Conservation (phyloP, 805 yeast species). For the Isabelozyma pseudorhagii region DNA sequence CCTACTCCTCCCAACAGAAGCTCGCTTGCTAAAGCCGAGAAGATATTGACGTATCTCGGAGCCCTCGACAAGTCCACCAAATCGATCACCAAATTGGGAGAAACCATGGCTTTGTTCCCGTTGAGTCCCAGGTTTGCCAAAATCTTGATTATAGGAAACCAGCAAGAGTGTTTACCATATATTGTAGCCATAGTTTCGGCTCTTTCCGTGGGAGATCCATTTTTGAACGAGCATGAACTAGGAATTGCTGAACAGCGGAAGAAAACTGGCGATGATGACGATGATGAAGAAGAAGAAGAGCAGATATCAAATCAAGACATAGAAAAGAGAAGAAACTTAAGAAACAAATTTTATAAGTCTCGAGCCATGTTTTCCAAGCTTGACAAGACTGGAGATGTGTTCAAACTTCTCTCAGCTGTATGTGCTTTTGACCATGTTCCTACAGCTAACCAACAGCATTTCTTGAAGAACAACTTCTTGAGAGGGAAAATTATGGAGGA, state of each 20-base stretch:
- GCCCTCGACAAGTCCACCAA: slow-evolving; percentile 60
- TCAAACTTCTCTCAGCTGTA: slow-evolving; percentile 72
- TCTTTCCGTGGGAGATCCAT: slow-evolving; percentile 91
- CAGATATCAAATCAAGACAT: slow-evolving; percentile 26
- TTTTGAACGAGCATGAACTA: slow-evolving; percentile 68
- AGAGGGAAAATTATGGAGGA: slow-evolving; percentile 84
- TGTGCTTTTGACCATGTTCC: slow-evolving; percentile 85
- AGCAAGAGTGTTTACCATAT: slow-evolving; percentile 79
- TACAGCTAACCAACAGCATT: slow-evolving; percentile 36
- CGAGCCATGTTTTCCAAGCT: slow-evolving; percentile 60
- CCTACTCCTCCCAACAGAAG: slow-evolving; percentile 84
- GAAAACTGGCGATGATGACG: slow-evolving; percentile 19
- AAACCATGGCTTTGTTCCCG: slow-evolving; percentile 86
- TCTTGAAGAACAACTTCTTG: slow-evolving; percentile 61
- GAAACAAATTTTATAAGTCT: slow-evolving; percentile 56
- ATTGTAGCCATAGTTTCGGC: slow-evolving; percentile 91
- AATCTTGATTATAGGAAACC: slow-evolving; percentile 84
- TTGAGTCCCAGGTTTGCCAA: slow-evolving; percentile 91
- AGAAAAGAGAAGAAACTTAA: slow-evolving; percentile 38
- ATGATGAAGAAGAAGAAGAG: slow-evolving; percentile 37
- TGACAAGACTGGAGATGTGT: slow-evolving; percentile 73
- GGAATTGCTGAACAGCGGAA: slow-evolving; percentile 40
- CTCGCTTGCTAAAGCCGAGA: slow-evolving; percentile 63
- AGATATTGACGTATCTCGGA: slow-evolving; percentile 66
- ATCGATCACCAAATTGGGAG: slow-evolving; percentile 73